Base-by-base conservation (phyloP, 208 protist species). In the Crithidia brevicula region DNA sequence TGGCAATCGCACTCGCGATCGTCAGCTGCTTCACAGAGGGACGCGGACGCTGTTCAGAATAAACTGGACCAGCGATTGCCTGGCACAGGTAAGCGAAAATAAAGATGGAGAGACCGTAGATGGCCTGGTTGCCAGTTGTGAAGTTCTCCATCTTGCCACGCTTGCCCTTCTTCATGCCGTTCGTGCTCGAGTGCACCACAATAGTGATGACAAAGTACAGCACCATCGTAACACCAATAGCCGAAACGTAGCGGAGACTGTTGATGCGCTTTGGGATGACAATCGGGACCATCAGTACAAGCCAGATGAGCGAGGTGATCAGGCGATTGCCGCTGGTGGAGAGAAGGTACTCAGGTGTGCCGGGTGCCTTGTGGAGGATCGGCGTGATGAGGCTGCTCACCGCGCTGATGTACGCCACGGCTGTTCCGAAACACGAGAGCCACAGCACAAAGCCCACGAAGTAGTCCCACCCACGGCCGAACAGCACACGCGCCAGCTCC, bases 31-130 rank as follows among this genome's bases (percentile, higher is more conserved):
- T 20, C n/a, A 82, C 59, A 4, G 77, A 81, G 6, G 80, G 76
- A 13, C 70, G 34, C 28, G 76, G 58, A 8, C 64, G 59, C 80
- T 86, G 74, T 34, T 92, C 85, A 34, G 63, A 75, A 31, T 93
- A 91, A 15, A 93, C 74, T 3, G 61, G 59, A 8, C 61, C 61
- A 5, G 61, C 28, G n/a, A 67, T 33, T 5, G 81, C 80, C 59
- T 96, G 91, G 51, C 82, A 94, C 43, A 93, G 38, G 49, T 80
- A 94, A 11, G 82, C 62, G 38, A 96, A 93, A 25, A 92, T 67
- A 60, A 96, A 91, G 33, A 93, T 82, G n/a, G 79, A 84, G 18
- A 96, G 31, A 0, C 71, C 83, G 36, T 84, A 61, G 25, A 96
- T 69, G 43, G 81, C 83, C 11, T 68, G 16, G 67, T 85, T 87